Evolutionary conservation across 306 rosid species (phyloP).

Genomic region (Echinosophora koreensis): DNA sequence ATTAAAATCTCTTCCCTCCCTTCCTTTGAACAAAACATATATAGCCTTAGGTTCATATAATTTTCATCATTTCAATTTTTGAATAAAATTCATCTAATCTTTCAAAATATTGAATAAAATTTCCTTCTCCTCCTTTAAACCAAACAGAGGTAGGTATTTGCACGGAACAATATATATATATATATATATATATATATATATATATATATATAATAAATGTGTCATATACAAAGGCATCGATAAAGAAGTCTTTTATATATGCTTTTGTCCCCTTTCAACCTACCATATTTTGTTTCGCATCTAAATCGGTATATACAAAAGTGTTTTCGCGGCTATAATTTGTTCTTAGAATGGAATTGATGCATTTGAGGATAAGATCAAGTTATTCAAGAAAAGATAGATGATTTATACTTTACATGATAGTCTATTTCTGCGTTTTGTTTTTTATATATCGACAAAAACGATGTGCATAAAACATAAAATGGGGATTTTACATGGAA

Average conservation of each 20-base stretch:
- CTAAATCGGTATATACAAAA: neutral
- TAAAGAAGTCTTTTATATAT: neutral
- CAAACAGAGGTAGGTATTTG: too few species aligned
- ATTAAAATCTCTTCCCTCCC: too few species aligned
- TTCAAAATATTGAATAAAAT: too few species aligned
- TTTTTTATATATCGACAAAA: neutral
- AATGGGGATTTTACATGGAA: neutral
- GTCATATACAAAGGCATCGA: too few species aligned
- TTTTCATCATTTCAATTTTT: too few species aligned
- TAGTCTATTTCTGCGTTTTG: neutral
- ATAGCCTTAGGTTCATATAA: too few species aligned
- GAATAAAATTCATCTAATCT: too few species aligned
- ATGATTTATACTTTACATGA: neutral
- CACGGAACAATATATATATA: too few species aligned
- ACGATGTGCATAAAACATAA: neutral
- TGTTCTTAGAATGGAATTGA: neutral
- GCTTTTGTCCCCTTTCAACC: constrained; percentile 43
- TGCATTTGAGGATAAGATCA: constrained; percentile 27
- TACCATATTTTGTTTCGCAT: constrained; percentile 34
- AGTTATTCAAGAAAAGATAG: neutral
- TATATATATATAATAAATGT: too few species aligned
- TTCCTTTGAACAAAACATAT: too few species aligned
- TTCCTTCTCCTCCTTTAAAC: too few species aligned
- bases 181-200: too few species aligned
- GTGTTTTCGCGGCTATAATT: constrained; percentile 10